Evolutionary conservation across 805 yeast species (phyloP).

Genomic region (Metschnikowia matae): DNA sequence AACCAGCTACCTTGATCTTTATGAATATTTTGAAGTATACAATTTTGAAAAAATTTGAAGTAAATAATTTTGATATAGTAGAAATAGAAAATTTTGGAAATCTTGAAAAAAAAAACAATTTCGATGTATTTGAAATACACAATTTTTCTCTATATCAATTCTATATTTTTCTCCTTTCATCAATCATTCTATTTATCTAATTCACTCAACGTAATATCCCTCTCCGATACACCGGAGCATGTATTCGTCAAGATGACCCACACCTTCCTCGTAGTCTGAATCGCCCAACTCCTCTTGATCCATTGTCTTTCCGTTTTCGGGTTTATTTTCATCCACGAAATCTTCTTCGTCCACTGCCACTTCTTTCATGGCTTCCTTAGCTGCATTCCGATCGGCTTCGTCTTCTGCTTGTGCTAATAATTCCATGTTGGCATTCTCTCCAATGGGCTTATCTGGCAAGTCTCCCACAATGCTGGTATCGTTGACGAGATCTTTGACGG

Average conservation of each 20-base stretch:
- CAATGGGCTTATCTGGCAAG: conserved; percentile 42
- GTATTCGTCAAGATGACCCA: conserved; percentile 90
- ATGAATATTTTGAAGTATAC: not conserved
- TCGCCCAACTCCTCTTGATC: conserved; percentile 23
- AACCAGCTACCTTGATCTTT: not conserved
- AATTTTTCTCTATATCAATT: not conserved
- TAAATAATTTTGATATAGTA: too few species aligned
- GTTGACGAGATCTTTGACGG: conserved; percentile 82
- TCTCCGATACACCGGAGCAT: conserved; percentile 89
- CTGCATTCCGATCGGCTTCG: conserved; percentile 86
- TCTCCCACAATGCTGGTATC: conserved; percentile 41
- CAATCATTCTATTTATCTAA: too few species aligned
- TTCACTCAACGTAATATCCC: conserved; percentile 52
- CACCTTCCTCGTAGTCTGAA: conserved; percentile 53
- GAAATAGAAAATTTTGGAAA: too few species aligned
- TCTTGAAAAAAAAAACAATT: too few species aligned
- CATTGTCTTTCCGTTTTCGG: conserved; percentile 24
- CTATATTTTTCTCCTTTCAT: not conserved
- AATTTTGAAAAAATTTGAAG: too few species aligned
- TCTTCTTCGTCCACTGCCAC: conserved; percentile 82
- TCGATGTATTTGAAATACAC: too few species aligned
- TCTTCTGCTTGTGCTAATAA: conserved; percentile 92
- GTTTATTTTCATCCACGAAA: conserved; percentile 52
- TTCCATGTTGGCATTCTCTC: conserved; percentile 39
- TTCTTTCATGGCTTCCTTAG: conserved; percentile 82